A percentile compares a stretch with the other conserved stretches of the same genome.
These are phyloP conservation scores for Candida hungchunana DNA, from an alignment of 805 yeast genomes.

Conservation along the genomic window DNA sequence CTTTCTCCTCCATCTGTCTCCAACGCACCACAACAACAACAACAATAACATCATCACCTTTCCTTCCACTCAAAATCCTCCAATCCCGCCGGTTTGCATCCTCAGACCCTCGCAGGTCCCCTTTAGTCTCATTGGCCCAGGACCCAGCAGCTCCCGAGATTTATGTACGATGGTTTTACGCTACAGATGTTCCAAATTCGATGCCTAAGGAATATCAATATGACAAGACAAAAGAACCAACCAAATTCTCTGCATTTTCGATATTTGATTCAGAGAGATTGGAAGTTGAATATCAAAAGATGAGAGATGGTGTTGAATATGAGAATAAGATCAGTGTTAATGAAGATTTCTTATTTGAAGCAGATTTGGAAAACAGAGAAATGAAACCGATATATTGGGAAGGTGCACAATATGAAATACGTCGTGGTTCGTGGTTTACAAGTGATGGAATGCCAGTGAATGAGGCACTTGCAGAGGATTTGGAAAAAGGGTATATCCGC, in stretches of 20 bases:
- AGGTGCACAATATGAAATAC: slow-evolving; percentile 78
- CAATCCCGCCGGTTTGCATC: slow-evolving; percentile 6
- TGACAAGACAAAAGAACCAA: slow-evolving; percentile 44
- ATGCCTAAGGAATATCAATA: slow-evolving; percentile 64
- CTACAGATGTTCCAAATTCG: slow-evolving; percentile 68
- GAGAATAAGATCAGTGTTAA: slow-evolving; percentile 51
- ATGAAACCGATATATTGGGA: slow-evolving; percentile 80
- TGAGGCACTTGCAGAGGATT: slow-evolving; percentile 42
- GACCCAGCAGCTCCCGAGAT: slow-evolving; percentile 18
- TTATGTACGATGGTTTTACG: slow-evolving; percentile 65
- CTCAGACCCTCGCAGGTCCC: slow-evolving; percentile 4
- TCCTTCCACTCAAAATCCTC: slow-evolving; percentile 2
- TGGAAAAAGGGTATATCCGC: slow-evolving; percentile 53
- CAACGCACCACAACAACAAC: neutral
- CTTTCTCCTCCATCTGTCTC: neutral
- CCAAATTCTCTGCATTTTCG: slow-evolving; percentile 65
- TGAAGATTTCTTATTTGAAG: slow-evolving; percentile 77
- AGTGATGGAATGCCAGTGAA: slow-evolving; percentile 53
- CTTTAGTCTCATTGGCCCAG: slow-evolving; percentile 1
- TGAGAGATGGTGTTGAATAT: slow-evolving; percentile 1
- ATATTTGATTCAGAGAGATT: slow-evolving; percentile 55
- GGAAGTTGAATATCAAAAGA: slow-evolving; percentile 37
- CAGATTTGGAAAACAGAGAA: slow-evolving; percentile 50
- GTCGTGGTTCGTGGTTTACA: slow-evolving; percentile 83
- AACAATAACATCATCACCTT: slow-evolving; percentile 1